These are phyloP conservation scores for Salix suchowensis DNA, from an alignment of 345 rosid genomes.

Conservation along the genomic window DNA sequence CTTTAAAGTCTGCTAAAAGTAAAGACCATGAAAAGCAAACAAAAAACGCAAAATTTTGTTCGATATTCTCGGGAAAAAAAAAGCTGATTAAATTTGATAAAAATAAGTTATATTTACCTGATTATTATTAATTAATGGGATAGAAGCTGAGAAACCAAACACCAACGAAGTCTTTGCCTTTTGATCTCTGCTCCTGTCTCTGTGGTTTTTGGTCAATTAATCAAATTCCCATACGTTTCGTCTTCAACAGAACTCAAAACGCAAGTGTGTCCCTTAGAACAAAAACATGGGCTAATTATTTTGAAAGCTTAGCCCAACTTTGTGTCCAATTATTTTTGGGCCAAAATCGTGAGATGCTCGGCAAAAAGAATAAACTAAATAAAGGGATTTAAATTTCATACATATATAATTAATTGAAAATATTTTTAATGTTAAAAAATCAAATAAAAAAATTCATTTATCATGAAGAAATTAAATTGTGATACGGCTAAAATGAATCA, in stretches of 20 bases:
- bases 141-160: neutral
- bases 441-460: no score
- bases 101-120: neutral
- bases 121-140: neutral
- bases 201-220: neutral
- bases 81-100: neutral
- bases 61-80: neutral
- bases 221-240: neutral
- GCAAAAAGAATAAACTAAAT: neutral
- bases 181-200: neutral
- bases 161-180: neutral
- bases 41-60: neutral
- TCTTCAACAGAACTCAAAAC: neutral
- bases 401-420: no score
- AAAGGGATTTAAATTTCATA: no score
- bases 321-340: neutral
- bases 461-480: no score
- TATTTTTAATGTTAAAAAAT: no score
- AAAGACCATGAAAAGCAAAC: neutral
- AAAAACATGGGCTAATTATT: neutral
- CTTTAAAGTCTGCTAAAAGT: neutral
- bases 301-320: neutral
- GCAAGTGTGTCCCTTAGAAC: neutral
- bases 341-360: neutral
- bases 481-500: no score